Evolutionary conservation across 106 monocot species (phyloP).

Genomic region (Iris macrosiphon): DNA sequence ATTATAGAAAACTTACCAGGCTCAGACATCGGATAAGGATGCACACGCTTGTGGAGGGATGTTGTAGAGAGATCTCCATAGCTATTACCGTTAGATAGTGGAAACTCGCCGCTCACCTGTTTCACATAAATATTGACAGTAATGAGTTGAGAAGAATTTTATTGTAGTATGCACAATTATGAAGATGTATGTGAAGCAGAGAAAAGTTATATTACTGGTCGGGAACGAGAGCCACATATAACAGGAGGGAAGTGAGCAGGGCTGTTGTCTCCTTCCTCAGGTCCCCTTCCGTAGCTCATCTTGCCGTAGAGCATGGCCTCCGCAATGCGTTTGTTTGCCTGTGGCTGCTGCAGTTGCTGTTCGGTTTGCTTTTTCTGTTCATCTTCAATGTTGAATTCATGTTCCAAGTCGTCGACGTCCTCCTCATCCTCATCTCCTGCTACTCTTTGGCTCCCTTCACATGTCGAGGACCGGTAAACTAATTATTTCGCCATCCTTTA

Average conservation of each 20-base stretch:
- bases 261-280: conserved; percentile 38
- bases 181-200: background rate
- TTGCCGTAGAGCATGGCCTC: conserved; percentile 91
- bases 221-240: conserved; percentile 51
- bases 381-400: conserved; percentile 81
- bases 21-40: conserved; percentile 81
- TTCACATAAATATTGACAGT: background rate
- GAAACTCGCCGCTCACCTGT: conserved; percentile 88
- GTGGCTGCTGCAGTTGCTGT: conserved; percentile 9
- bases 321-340: conserved; percentile 41
- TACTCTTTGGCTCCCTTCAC: conserved; percentile 86
- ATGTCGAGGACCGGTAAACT: background rate
- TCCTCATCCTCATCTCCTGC: conserved; percentile 95
- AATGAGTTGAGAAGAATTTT: background rate
- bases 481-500: background rate
- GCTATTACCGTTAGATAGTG: conserved; percentile 35
- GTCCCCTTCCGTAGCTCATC: conserved; percentile 83
- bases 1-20: conserved; percentile 61
- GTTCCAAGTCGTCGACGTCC: conserved; percentile 84
- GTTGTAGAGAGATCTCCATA: conserved; percentile 52
- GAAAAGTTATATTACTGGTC: conserved; percentile 27
- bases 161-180: background rate
- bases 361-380: conserved; percentile 33
- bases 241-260: conserved; percentile 54
- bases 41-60: conserved; percentile 70